Evolutionary conservation across 148 eudicot genomes (phyloP).

Genomic region (Salicornia ramosissima): DNA sequence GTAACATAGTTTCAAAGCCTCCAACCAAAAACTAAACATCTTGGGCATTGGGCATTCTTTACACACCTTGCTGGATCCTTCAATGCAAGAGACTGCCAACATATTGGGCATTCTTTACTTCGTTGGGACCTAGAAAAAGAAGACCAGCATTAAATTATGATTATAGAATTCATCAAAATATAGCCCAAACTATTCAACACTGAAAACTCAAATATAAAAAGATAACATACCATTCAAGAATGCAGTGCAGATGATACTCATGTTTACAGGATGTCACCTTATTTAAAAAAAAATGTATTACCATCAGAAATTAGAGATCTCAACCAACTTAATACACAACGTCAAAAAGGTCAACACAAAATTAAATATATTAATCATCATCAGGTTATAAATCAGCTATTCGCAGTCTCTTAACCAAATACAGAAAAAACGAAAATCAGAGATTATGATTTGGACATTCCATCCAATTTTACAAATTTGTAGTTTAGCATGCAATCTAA

Average conservation of each 20-base stretch:
- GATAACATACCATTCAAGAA: conserved; percentile 66
- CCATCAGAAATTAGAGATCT: background rate
- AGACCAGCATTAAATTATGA: background rate
- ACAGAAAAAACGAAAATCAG: background rate
- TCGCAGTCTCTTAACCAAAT: too few species aligned
- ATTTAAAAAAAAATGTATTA: background rate
- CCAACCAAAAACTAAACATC: background rate
- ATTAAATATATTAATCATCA: too few species aligned
- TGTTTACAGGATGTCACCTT: conserved; percentile 79
- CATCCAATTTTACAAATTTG: background rate
- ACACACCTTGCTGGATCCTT: conserved; percentile 75
- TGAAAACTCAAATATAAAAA: background rate
- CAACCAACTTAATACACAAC: background rate
- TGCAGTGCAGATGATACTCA: conserved; percentile 84
- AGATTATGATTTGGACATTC: background rate
- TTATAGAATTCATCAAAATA: background rate
- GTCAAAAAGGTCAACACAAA: too few species aligned
- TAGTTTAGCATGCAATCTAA: background rate
- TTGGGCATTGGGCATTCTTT: too few species aligned
- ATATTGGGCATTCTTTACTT: conserved; percentile 82
- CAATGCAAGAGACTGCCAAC: conserved; percentile 64
- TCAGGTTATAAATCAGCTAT: too few species aligned
- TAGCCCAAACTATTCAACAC: background rate
- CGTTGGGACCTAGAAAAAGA: conserved; percentile 53
- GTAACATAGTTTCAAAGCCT: background rate